phyloP scores from a whole-genome alignment of 1,139 yeast species.

The Geotrichum siamense region DNA sequence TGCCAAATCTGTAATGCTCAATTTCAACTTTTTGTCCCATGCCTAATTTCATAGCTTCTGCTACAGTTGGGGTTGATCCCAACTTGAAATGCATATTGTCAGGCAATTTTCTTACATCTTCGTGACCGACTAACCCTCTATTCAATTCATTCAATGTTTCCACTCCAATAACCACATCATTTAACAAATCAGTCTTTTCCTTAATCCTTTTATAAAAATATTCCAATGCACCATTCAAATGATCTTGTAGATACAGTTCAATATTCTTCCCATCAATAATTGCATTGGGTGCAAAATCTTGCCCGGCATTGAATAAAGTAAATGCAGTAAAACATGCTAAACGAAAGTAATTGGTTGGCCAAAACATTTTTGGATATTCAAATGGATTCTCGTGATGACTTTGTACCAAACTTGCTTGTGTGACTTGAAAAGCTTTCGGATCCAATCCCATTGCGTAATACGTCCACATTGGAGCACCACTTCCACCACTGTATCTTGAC shows the following conservation, averaged over 20 bases:
- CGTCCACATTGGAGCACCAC: constrained; percentile 96
- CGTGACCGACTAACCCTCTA: constrained; percentile 29
- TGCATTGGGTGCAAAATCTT: constrained; percentile 59
- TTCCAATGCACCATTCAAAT: constrained; percentile 48
- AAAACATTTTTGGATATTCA: constrained; percentile 73
- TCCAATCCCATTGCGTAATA: constrained; percentile 89
- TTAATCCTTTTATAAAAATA: constrained; percentile 47
- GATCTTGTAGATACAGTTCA: constrained; percentile 64
- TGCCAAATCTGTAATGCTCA: constrained; percentile 57
- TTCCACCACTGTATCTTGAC: constrained; percentile 88
- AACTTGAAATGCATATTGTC: constrained; percentile 30
- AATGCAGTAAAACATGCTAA: constrained; percentile 78
- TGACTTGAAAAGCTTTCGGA: constrained; percentile 56
- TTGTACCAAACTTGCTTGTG: constrained; percentile 74
- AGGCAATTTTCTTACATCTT: constrained; percentile 28
- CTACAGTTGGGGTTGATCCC: constrained; percentile 33
- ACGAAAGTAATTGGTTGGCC: constrained; percentile 84
- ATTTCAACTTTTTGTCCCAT: constrained; percentile 64
- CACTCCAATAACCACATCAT: constrained; percentile 52
- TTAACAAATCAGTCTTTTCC: constrained; percentile 49
- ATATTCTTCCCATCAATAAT: constrained; percentile 60
- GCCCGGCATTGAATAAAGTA: constrained; percentile 78
- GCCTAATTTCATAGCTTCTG: constrained; percentile 45
- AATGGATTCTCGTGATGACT: constrained; percentile 41
- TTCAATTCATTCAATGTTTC: constrained; percentile 78